Conservation (phyloP, 1,284 basidiomycete genomes). For the Cutaneotrichosporon sp. region DNA sequence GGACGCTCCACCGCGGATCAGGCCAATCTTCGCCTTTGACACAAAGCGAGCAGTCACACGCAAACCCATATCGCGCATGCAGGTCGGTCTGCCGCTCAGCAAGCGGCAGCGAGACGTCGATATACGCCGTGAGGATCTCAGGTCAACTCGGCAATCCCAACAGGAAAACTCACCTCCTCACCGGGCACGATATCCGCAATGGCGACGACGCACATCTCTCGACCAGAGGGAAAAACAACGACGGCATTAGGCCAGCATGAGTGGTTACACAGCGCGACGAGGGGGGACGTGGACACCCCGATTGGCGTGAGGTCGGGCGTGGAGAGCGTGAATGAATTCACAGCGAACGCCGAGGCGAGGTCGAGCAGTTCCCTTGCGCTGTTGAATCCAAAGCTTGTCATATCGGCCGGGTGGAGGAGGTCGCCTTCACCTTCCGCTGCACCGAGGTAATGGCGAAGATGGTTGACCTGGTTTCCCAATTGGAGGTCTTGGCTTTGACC, state of each 20-base stretch:
- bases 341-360: constrained; percentile 62
- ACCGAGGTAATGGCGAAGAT: constrained; percentile 45
- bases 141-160: constrained; percentile 45
- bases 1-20: constrained; percentile 66
- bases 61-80: constrained; percentile 74
- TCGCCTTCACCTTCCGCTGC: constrained; percentile 20
- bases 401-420: constrained; percentile 35
- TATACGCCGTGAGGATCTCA: constrained; percentile 69
- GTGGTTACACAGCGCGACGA: constrained; percentile 81
- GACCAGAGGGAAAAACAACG: constrained; percentile 72
- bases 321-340: constrained; percentile 84
- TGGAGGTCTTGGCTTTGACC: constrained; percentile 27
- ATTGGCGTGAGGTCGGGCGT: constrained; percentile 71
- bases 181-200: constrained; percentile 63
- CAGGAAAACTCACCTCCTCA: constrained; percentile 64
- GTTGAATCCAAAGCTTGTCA: constrained; percentile 44
- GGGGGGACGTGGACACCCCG: constrained; percentile 75
- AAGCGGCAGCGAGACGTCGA: constrained; percentile 74
- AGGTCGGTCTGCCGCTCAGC: constrained; percentile 62
- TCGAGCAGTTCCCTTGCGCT: constrained; percentile 38
- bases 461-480: constrained; percentile 42
- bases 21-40: constrained; percentile 34
- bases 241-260: constrained; percentile 87
- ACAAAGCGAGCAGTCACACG: constrained; percentile 70
- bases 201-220: constrained; percentile 67